Base-by-base conservation (phyloP, 2,329 filamentous ascomycete genomes). In the Fusarium mangiferae region DNA sequence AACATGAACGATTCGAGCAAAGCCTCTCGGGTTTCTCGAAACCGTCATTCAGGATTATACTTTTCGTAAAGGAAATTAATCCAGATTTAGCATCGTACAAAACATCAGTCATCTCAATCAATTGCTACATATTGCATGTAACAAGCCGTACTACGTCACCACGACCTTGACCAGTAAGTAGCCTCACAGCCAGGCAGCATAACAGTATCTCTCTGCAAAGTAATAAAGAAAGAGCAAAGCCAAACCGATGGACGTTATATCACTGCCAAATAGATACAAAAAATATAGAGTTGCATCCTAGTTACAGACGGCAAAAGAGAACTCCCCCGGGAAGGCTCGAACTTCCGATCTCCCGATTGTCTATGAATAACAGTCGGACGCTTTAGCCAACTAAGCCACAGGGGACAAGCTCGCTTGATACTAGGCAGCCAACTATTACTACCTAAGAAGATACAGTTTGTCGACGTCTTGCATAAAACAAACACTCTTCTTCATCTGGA, bases 331-430 rank as follows among this genome's bases (percentile, higher is more conserved):
- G 71, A 78, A 78, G 76, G 76, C 69, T 78, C 76, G 76, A 78
- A 77, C 75, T 78, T 76, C 73, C 75, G 76, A 78, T 78, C 76
- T 78, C 75, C 73, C 75, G 76, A 78, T 78, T 76, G 74, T 76
- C 74, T 68, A 66, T 60, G 18, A 70, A 75, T 75, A 75, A 75
- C 72, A 75, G 72, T 75, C 72, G 73, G 73, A 75, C 73, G 73
- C 73, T 75, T 75, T 75, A 75, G 72, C 73, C 73, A 75, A 75
- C 73, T 75, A 75, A 75, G 73, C 73, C 73, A 75, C 73, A 75
- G 72, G 73, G 73, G 73, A 75, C n/a, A 35, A 30, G 54, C 49
- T 68, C 26, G 36, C 45, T 62, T 68, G 38, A 44, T 58, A 3
- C 4, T 3, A 7, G 4, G 2, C 0, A 0, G 0, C 0, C 0